Conservation (phyloP, 306 rosid species). For the Cucumis melo region DNA sequence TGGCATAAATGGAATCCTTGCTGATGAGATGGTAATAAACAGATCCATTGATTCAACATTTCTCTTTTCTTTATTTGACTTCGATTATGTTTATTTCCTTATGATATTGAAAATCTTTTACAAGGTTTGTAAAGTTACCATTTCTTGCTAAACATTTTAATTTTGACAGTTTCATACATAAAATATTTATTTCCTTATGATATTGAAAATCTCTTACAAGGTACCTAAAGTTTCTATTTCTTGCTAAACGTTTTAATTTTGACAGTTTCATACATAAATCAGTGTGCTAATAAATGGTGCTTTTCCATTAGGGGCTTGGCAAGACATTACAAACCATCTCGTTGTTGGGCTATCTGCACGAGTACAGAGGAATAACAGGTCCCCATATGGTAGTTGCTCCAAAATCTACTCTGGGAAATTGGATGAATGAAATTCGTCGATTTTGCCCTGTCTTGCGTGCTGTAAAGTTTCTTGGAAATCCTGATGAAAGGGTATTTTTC, state of each 20-base stretch:
- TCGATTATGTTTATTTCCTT: background rate
- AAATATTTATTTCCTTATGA: background rate
- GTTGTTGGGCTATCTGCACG: slow-evolving; percentile 80
- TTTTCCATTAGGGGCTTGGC: slow-evolving; percentile 68
- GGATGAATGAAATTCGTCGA: slow-evolving; percentile 98
- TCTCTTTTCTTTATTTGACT: background rate
- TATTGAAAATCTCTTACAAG: background rate
- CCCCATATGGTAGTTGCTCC: slow-evolving; percentile 99
- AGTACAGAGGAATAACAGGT: slow-evolving; percentile 82
- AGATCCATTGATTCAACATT: slow-evolving; percentile 3
- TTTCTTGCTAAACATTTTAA: background rate
- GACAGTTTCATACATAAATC: background rate
- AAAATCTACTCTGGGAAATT: slow-evolving; percentile 94
- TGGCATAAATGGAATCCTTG: slow-evolving; percentile 97
- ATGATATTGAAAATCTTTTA: background rate
- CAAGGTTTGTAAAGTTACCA: background rate
- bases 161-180: background rate
- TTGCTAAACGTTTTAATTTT: background rate
- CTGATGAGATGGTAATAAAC: slow-evolving; percentile 83
- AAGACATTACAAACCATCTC: slow-evolving; percentile 96
- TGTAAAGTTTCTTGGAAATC: slow-evolving; percentile 90
- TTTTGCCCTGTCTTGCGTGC: slow-evolving; percentile 84
- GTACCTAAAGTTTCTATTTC: background rate
- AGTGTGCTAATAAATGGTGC: slow-evolving; percentile 1
- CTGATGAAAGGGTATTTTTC: slow-evolving; percentile 73